Conservation (phyloP, 176 grass and related monocot species). For the Juncus inflexus region DNA sequence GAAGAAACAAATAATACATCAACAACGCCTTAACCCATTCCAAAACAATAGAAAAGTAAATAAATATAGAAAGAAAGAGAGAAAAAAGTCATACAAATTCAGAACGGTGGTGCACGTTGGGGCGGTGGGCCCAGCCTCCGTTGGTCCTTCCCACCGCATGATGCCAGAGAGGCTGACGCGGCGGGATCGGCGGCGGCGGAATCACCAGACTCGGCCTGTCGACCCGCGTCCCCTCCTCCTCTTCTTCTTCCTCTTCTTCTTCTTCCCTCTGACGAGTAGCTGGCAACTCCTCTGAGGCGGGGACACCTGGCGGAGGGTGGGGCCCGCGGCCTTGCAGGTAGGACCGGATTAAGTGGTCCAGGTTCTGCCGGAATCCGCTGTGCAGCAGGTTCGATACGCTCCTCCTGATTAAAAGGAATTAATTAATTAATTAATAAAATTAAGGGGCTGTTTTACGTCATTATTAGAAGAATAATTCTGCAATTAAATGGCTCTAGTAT, state of each 20-base stretch:
- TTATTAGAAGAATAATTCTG: too few species aligned
- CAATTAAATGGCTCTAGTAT: too few species aligned
- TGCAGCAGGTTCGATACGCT: conserved; percentile 98
- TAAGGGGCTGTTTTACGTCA: background rate
- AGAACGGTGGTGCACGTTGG: conserved; percentile 49
- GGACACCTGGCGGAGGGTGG: conserved; percentile 66
- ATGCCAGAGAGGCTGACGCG: conserved; percentile 66
- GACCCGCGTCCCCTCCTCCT: conserved; percentile 6
- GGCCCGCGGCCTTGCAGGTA: conserved; percentile 64
- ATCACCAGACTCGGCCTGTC: conserved; percentile 53
- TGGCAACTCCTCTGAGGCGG: conserved; percentile 36
- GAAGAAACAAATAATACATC: too few species aligned
- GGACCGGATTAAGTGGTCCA: conserved; percentile 90
- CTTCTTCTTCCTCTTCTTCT: conserved; percentile 43
- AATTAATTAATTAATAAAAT: conserved; percentile 13
- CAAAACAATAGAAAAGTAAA: too few species aligned
- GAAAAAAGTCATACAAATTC: conserved; percentile 37
- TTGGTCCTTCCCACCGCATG: conserved; percentile 19
- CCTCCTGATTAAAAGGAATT: conserved; percentile 45
- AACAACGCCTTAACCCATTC: too few species aligned
- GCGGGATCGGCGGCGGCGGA: conserved; percentile 75
- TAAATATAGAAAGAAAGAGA: background rate
- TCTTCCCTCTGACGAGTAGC: conserved; percentile 60
- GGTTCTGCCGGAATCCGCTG: conserved; percentile 93
- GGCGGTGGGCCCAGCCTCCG: conserved; percentile 53